Evolutionary conservation across 192 early-diverging fungal genomes (phyloP), one percentile per base, ranked within the genome.

Genomic region (Lunasporangiospora selenospora): DNA sequence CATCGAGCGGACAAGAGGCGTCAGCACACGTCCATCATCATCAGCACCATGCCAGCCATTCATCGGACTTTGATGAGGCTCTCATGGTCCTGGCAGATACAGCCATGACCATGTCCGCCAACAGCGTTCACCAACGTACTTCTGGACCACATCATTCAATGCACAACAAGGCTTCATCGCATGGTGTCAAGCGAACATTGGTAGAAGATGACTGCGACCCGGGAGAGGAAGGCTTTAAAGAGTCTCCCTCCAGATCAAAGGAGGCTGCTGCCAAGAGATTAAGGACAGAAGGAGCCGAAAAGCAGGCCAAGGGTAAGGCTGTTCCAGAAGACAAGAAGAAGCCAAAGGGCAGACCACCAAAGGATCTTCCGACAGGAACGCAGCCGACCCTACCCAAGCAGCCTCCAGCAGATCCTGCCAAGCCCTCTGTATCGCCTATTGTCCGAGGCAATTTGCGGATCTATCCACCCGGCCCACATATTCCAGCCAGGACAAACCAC

Each of bases 21-120:
- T 50, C 69, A 7, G 27, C 52, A 3, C 24, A 32, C 38, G 26
- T 44, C 3, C 19, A 23, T 23, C 51, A 53, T 36, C 67, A 53
- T 18, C n/a, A n/a, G n/a, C n/a, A n/a, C n/a, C 60, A 57, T 31
- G 60, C 62, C 12, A 63, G 48, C 27, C 69, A 45, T 12, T 73
- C 69, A 9, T 45, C 69, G 8, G 69, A 73, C 53, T 27, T 63
- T 48, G 69, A 63, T 10, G 69, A 73, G 42, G 69, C 60, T 8
- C 53, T 73, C 19, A 73, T 73, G 69, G 59, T 73, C 29, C 53
- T 73, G 11, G 69, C 69, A 2, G 69, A 73, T 39, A 73, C 69
- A 1, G 69, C 69, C 18, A 53, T 73, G 69, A 73, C 54, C 3
- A 37, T 58, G 3, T 73, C 69, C 9, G 53, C 54, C 41, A 65